These are phyloP conservation scores for Paracorniculantispora psalliotae DNA, from an alignment of 2,329 filamentous ascomycete genomes.

Conservation along the genomic window DNA sequence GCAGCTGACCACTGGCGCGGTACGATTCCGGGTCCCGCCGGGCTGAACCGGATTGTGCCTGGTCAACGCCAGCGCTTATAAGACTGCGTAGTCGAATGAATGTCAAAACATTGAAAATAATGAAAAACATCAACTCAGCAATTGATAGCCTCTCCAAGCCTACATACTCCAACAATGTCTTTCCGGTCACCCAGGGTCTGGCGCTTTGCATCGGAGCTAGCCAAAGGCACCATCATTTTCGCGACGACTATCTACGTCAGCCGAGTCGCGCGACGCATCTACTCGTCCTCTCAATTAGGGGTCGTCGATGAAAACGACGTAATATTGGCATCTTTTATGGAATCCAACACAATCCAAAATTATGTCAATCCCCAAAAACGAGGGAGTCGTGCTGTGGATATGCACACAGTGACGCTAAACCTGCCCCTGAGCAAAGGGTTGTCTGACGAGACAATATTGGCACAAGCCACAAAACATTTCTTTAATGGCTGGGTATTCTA, in stretches of 20 bases:
- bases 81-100: neutral
- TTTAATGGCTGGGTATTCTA: constrained; percentile 27
- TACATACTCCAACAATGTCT: neutral
- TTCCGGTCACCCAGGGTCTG: neutral
- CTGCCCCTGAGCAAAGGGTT: constrained; percentile 14
- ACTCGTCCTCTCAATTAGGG: neutral
- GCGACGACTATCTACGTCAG: neutral
- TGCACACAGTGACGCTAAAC: constrained; percentile 21
- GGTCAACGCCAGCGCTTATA: neutral
- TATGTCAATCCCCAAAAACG: constrained; percentile 24
- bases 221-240: neutral
- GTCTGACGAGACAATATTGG: constrained; percentile 24
- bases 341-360: constrained; percentile 5
- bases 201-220: neutral
- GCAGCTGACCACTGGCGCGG: neutral
- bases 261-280: neutral
- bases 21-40: neutral
- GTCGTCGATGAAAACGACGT: neutral
- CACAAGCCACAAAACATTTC: constrained; percentile 25
- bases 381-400: constrained; percentile 17
- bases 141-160: neutral
- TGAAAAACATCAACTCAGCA: too few relatives aligned
- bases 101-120: neutral
- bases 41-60: constrained; percentile 1
- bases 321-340: neutral